These are phyloP conservation scores for Raphanus raphanistrum DNA, from an alignment of 345 rosid genomes.

Conservation along the genomic window DNA sequence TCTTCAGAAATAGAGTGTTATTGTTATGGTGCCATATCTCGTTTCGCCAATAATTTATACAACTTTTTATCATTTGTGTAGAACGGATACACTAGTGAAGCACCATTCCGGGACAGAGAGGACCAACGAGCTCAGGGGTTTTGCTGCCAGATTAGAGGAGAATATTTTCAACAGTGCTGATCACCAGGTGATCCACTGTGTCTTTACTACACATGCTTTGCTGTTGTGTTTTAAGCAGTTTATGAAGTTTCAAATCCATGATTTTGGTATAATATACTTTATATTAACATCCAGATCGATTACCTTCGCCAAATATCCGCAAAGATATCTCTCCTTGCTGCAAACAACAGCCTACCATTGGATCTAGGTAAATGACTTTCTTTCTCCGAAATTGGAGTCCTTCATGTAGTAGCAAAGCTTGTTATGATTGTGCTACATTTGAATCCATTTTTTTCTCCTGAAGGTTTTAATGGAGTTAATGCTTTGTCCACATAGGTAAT, in stretches of 20 bases:
- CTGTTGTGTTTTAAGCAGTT: background rate
- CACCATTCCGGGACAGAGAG: constrained; percentile 69
- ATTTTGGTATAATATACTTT: background rate
- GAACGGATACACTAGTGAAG: constrained; percentile 64
- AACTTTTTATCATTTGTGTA: constrained; percentile 26
- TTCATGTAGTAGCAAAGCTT: constrained; percentile 2
- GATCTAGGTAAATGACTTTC: constrained; percentile 22
- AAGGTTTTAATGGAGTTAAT: background rate
- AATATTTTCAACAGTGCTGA: constrained; percentile 52
- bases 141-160: constrained; percentile 81
- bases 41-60: background rate
- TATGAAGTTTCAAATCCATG: background rate
- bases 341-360: constrained; percentile 38
- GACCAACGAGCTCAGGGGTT: constrained; percentile 58
- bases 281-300: constrained; percentile 34
- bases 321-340: constrained; percentile 48
- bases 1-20: background rate
- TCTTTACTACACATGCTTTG: background rate
- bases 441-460: background rate
- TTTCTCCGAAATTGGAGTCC: background rate
- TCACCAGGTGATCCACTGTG: constrained; percentile 48
- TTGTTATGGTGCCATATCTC: background rate
- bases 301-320: constrained; percentile 62
- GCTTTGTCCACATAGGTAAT: background rate
- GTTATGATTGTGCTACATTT: background rate